phyloP scores from a whole-genome alignment of 2,329 filamentous ascomycete genomes.

The Hypoxylon sp. region DNA sequence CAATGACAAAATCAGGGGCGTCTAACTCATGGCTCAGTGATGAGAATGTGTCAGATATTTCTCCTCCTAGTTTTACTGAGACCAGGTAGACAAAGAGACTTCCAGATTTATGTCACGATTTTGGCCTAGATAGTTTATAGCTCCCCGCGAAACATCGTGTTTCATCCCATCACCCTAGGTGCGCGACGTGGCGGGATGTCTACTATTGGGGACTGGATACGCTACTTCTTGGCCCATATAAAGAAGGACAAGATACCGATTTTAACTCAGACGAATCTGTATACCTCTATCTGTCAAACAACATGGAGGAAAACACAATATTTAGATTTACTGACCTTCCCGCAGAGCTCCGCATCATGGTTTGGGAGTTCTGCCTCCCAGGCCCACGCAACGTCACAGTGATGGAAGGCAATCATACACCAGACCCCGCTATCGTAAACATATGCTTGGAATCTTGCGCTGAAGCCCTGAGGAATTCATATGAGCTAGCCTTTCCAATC shows the following conservation, averaged over 20 bases:
- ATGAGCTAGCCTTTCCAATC: slow-evolving; percentile 2
- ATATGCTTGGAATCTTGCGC: slow-evolving; percentile 1
- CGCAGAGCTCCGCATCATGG: background rate
- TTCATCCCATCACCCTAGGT: no score
- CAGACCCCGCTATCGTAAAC: background rate
- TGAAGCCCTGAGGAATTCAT: background rate
- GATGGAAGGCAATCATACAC: background rate
- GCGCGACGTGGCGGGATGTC: background rate
- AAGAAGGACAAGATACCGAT: background rate
- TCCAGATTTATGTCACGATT: no score
- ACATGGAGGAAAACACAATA: no score
- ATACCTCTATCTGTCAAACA: no score
- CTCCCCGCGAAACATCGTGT: no score
- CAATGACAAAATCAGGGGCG: background rate
- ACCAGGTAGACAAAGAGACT: no score
- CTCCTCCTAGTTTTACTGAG: no score
- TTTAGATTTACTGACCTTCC: background rate
- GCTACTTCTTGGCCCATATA: background rate
- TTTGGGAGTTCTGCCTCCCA: slow-evolving; percentile 1
- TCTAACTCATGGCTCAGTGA: background rate
- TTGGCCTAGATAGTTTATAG: no score
- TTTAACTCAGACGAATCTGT: no score
- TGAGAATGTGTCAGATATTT: no score
- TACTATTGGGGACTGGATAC: background rate
- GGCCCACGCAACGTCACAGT: background rate